These are phyloP conservation scores for Endothia cerciana DNA, from an alignment of 2,329 filamentous ascomycete genomes.

Conservation along the genomic window DNA sequence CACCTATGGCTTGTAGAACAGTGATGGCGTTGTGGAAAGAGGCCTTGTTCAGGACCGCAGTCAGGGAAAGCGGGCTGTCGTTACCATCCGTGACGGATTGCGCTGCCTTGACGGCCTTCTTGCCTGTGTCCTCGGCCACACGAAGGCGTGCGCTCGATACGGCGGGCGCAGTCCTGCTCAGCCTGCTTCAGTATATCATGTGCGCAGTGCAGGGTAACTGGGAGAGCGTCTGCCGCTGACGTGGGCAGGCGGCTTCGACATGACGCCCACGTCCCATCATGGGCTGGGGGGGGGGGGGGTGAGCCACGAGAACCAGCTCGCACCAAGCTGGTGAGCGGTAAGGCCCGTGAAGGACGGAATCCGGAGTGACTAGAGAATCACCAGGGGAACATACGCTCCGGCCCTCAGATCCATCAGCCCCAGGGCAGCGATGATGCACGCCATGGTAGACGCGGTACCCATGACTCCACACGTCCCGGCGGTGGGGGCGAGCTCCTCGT, in stretches of 20 bases:
- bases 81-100: conserved; percentile 47
- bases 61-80: conserved; percentile 66
- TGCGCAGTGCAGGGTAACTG: not conserved
- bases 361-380: no score
- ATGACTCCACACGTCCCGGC: conserved; percentile 86
- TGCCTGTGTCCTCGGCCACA: conserved; percentile 74
- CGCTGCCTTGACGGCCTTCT: conserved; percentile 68
- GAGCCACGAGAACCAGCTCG: not conserved
- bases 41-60: conserved; percentile 61
- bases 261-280: no score
- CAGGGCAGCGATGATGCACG: conserved; percentile 79
- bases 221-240: no score
- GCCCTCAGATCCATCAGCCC: conserved; percentile 74
- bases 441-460: conserved; percentile 92
- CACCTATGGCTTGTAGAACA: conserved; percentile 83
- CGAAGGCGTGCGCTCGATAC: conserved; percentile 78
- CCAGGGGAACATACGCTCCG: conserved; percentile 43
- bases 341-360: not conserved
- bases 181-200: not conserved
- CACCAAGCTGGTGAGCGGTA: no score
- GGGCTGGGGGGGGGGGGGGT: no score
- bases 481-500: conserved; percentile 74
- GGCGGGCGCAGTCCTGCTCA: conserved; percentile 66
- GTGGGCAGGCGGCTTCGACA: no score
- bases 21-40: conserved; percentile 86